These are phyloP conservation scores for Postia placenta DNA, from an alignment of 768 basidiomycete genomes.

Conservation along the genomic window DNA sequence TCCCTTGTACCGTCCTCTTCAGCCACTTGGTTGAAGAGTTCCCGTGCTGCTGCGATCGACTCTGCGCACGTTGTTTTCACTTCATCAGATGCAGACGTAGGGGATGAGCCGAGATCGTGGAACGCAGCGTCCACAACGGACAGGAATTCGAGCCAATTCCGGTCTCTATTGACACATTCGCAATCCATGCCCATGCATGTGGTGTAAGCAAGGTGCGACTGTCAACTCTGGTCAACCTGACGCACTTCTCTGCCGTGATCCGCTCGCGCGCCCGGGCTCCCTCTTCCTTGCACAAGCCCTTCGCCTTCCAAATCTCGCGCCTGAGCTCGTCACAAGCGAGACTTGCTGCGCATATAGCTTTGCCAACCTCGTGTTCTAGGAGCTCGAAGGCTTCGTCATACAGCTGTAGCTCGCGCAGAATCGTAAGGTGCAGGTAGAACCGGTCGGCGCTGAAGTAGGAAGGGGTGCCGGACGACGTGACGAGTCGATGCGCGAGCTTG, in stretches of 20 bases:
- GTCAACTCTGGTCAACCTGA: slow-evolving; percentile 1
- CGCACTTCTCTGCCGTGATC: slow-evolving; percentile 57
- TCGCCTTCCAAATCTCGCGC: slow-evolving; percentile 58
- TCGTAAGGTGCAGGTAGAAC: slow-evolving; percentile 67
- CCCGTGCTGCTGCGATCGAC: slow-evolving; percentile 37
- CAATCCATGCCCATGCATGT: not conserved
- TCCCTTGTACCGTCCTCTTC: slow-evolving; percentile 66
- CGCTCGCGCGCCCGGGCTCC: slow-evolving; percentile 51
- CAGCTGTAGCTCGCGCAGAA: slow-evolving; percentile 63
- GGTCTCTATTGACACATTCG: slow-evolving; percentile 43
- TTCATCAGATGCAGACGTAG: slow-evolving; percentile 21
- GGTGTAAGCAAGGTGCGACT: not conserved
- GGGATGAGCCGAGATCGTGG: slow-evolving; percentile 26
- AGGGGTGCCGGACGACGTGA: slow-evolving; percentile 56
- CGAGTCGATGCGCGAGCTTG: slow-evolving; percentile 71
- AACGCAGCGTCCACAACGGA: slow-evolving; percentile 69
- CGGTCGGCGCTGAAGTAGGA: slow-evolving; percentile 67
- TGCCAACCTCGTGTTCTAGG: slow-evolving; percentile 63
- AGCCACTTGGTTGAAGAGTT: slow-evolving; percentile 50
- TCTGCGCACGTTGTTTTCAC: slow-evolving; percentile 32
- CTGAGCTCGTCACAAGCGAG: slow-evolving; percentile 72
- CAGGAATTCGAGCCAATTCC: slow-evolving; percentile 84
- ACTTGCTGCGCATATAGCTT: slow-evolving; percentile 60
- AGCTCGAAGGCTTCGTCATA: slow-evolving; percentile 67
- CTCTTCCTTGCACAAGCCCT: slow-evolving; percentile 55